Percentiles rank a stretch among this genome's conserved stretches.
Conservation (phyloP, 2,329 filamentous ascomycete genomes). For the Pseudocercospora crystallina region DNA sequence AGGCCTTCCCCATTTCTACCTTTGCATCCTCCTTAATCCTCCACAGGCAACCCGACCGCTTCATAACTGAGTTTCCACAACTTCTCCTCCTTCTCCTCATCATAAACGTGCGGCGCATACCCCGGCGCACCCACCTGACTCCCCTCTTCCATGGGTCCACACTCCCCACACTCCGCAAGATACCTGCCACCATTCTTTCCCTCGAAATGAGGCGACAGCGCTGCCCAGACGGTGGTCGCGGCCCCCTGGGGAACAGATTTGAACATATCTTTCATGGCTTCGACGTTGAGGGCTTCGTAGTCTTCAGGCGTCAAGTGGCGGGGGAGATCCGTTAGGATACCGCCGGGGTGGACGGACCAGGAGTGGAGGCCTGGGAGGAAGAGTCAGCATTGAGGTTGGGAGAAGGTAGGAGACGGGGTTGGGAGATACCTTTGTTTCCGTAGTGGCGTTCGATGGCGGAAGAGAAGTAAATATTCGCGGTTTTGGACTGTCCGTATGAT, state of each 20-base stretch:
- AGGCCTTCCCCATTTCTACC: too few relatives aligned
- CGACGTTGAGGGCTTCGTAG: conserved; percentile 14
- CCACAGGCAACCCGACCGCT: conserved; percentile 27
- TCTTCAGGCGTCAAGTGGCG: conserved; percentile 19
- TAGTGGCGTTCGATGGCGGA: conserved; percentile 54
- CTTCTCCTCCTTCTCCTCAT: conserved; percentile 41
- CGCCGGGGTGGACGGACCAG: conserved; percentile 48
- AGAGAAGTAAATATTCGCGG: conserved; percentile 53
- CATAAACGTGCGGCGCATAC: conserved; percentile 40
- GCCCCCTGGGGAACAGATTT: conserved; percentile 48
- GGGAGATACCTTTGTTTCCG: conserved; percentile 39
- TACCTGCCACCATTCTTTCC: conserved; percentile 49
- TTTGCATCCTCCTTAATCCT: too few relatives aligned
- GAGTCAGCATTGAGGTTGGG: too few relatives aligned
- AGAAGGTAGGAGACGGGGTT: too few relatives aligned
- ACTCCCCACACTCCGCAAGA: conserved; percentile 43
- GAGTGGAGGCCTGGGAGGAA: conserved; percentile 52
- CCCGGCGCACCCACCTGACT: conserved; percentile 26
- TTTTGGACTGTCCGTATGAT: conserved; percentile 53
- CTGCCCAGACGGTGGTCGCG: conserved; percentile 50
- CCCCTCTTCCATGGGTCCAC: conserved; percentile 30
- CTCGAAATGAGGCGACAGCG: conserved; percentile 44
- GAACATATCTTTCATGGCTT: conserved; percentile 19
- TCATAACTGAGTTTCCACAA: conserved; percentile 45
- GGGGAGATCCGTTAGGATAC: conserved; percentile 35